Conservation (phyloP, 2,329 filamentous ascomycete species). For the Aspergillus alliaceus region DNA sequence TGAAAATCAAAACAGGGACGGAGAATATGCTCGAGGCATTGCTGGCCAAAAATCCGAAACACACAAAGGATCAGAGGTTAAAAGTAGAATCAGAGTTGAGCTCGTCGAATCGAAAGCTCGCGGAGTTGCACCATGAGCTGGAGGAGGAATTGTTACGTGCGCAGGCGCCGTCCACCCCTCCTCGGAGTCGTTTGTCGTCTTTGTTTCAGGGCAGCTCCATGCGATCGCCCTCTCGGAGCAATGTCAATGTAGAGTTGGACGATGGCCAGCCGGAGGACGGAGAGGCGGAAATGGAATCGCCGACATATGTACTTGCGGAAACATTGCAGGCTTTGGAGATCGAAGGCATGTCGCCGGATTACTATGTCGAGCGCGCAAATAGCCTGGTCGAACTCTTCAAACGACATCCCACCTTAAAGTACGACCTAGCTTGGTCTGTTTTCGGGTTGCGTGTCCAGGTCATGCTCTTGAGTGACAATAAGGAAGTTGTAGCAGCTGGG, state of each 20-base stretch:
- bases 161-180: conserved; percentile 54
- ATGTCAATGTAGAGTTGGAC: conserved; percentile 38
- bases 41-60: conserved; percentile 92
- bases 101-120: conserved; percentile 74
- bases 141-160: conserved; percentile 61
- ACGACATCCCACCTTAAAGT: conserved; percentile 87
- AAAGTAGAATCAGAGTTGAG: conserved; percentile 85
- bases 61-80: conserved; percentile 80
- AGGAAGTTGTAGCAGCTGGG: conserved; percentile 91
- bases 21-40: conserved; percentile 97
- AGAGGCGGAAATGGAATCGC: conserved; percentile 74
- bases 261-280: conserved; percentile 52
- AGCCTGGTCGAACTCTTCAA: conserved; percentile 96
- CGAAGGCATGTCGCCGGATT: conserved; percentile 85
- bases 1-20: conserved; percentile 96
- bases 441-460: conserved; percentile 93
- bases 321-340: conserved; percentile 85
- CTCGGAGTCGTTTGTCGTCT: conserved; percentile 54
- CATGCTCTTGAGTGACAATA: conserved; percentile 92
- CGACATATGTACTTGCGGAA: conserved; percentile 86
- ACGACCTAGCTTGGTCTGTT: conserved; percentile 92
- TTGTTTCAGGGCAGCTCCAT: conserved; percentile 58
- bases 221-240: conserved; percentile 49
- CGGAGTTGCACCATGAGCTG: conserved; percentile 58
- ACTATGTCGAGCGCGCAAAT: conserved; percentile 92